Evolutionary conservation across 129 eudicot species (phyloP).

Genomic region (Solidago caesia): DNA sequence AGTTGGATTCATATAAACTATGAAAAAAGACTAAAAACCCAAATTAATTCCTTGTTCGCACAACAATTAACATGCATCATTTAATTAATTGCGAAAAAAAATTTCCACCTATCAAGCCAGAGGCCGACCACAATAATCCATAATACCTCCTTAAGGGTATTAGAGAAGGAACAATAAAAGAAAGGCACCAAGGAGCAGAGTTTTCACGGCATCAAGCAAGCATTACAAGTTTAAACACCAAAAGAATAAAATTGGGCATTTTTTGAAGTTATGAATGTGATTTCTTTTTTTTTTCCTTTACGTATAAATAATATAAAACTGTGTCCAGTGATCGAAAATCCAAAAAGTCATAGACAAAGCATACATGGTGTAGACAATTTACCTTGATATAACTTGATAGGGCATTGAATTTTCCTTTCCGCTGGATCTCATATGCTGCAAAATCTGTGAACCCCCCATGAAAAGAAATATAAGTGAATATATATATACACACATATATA

Average conservation of each 20-base stretch:
- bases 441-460: constrained; percentile 49
- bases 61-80: constrained; percentile 5
- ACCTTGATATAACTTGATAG: constrained; percentile 97
- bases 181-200: background rate
- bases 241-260: background rate
- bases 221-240: background rate
- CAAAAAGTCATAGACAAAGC: constrained; percentile 7
- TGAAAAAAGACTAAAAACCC: constrained; percentile 1
- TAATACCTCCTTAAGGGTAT: background rate
- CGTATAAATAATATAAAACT: background rate
- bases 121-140: background rate
- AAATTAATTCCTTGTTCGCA: constrained; percentile 5
- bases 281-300: background rate
- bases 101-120: background rate
- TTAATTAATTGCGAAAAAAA: background rate
- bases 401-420: constrained; percentile 99
- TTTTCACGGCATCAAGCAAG: constrained; percentile 3
- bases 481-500: background rate
- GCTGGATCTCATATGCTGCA: constrained; percentile 97
- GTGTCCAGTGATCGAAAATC: constrained; percentile 7
- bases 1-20: background rate
- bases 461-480: background rate
- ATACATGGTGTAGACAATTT: constrained; percentile 19
- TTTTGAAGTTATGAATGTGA: background rate
- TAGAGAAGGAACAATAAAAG: background rate